phyloP scores from a whole-genome alignment of 2,329 filamentous ascomycete species.

The Setomelanomma holmii region DNA sequence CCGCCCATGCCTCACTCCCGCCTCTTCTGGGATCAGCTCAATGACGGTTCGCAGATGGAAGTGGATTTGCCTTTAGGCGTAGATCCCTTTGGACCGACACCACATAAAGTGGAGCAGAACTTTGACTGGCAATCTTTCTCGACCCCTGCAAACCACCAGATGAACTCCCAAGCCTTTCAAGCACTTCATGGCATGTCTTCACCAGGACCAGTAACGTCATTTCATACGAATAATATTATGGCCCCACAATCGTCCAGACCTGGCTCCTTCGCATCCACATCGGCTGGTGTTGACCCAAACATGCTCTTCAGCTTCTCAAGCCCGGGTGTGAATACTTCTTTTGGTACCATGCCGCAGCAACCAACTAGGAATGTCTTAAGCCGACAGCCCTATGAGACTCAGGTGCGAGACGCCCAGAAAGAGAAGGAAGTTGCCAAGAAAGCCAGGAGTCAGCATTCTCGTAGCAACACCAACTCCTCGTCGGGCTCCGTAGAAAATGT shows the following conservation, averaged over 20 bases:
- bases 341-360: conserved; percentile 34
- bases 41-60: conserved; percentile 42
- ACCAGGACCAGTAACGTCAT: conserved; percentile 30
- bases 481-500: conserved; percentile 41
- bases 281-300: conserved; percentile 56
- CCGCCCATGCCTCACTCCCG: conserved; percentile 62
- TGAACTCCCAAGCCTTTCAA: conserved; percentile 46
- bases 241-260: conserved; percentile 28
- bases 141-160: conserved; percentile 33
- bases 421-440: conserved; percentile 44
- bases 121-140: conserved; percentile 44
- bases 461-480: conserved; percentile 50
- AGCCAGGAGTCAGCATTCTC: conserved; percentile 46
- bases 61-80: conserved; percentile 39
- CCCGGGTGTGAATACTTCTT: conserved; percentile 35
- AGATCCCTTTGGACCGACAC: conserved; percentile 46
- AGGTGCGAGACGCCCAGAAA: conserved; percentile 41
- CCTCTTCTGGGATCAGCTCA: conserved; percentile 46
- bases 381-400: conserved; percentile 51
- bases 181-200: conserved; percentile 37
- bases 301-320: conserved; percentile 54
- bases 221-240: conserved; percentile 26
- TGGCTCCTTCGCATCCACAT: conserved; percentile 44
- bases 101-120: conserved; percentile 40
- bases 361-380: conserved; percentile 17